A percentile compares a stretch with the other conserved stretches of the same genome.
Evolutionary conservation across 129 eudicot genomes (phyloP).

Genomic region (Flaveria sonorensis): DNA sequence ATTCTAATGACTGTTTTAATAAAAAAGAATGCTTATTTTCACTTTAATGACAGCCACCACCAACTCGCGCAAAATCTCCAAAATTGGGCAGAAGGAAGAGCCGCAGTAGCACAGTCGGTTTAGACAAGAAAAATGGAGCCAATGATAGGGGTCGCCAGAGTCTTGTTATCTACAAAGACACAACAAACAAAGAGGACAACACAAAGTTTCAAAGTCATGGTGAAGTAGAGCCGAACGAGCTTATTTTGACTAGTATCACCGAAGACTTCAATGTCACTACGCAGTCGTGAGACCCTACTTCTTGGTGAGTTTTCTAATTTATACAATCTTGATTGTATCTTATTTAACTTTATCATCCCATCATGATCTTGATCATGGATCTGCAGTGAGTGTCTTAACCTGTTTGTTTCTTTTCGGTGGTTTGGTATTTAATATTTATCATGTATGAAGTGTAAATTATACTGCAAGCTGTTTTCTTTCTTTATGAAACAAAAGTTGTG

Average conservation of each 20-base stretch:
- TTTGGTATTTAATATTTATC: slow-evolving; percentile 46
- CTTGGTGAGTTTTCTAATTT: slow-evolving; percentile 45
- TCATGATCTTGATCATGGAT: slow-evolving; percentile 29
- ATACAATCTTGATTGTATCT: slow-evolving; percentile 32
- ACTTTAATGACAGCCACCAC: slow-evolving; percentile 51
- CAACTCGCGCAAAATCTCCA: slow-evolving; percentile 91
- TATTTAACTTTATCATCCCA: slow-evolving; percentile 27
- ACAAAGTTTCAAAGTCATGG: slow-evolving; percentile 28
- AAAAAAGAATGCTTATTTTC: neutral
- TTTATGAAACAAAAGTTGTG: slow-evolving; percentile 37
- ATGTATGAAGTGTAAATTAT: slow-evolving; percentile 55
- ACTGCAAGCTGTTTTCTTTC: slow-evolving; percentile 42
- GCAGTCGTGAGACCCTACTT: slow-evolving; percentile 37
- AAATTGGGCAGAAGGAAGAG: slow-evolving; percentile 86
- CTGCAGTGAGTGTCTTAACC: slow-evolving; percentile 35
- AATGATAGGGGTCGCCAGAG: slow-evolving; percentile 45
- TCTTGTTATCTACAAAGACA: slow-evolving; percentile 46
- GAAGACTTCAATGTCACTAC: slow-evolving; percentile 37
- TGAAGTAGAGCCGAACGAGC: slow-evolving; percentile 29
- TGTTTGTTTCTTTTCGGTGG: slow-evolving; percentile 38
- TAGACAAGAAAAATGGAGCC: slow-evolving; percentile 39
- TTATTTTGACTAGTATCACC: slow-evolving; percentile 28
- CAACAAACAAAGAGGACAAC: slow-evolving; percentile 34
- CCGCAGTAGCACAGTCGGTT: slow-evolving; percentile 54
- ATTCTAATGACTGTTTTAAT: neutral